Percentiles rank a stretch among this genome's conserved stretches.
These are phyloP conservation scores for Scenedesmus sp. DNA, from an alignment of 163 green algal species.

Conservation along the genomic window DNA sequence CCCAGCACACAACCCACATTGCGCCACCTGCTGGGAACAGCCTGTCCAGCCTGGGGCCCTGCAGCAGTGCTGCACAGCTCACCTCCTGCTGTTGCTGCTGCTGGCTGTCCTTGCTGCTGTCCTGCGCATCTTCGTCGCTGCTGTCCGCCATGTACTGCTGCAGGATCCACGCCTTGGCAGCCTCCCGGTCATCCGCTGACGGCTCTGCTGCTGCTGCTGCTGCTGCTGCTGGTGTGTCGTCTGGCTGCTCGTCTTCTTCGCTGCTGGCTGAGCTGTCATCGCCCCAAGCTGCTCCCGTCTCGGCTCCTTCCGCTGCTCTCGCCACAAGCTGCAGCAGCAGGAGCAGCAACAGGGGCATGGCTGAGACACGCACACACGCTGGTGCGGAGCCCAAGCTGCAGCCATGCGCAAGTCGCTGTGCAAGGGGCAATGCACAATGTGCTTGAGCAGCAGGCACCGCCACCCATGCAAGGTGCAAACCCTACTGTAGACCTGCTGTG, in stretches of 20 bases:
- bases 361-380: neutral
- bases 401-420: no score
- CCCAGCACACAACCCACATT: no score
- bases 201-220: neutral
- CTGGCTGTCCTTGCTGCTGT: conserved; percentile 10
- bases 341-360: neutral
- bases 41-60: no score
- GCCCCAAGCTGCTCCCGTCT: neutral
- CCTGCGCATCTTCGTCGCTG: conserved; percentile 48
- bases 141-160: conserved; percentile 71
- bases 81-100: conserved; percentile 31
- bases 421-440: no score
- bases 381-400: no score
- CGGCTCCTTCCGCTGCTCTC: neutral
- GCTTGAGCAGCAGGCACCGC: no score
- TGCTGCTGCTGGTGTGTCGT: conserved; percentile 19
- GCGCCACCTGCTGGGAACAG: no score
- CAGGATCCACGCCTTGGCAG: conserved; percentile 81
- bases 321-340: neutral
- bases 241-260: neutral
- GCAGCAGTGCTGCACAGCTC: neutral
- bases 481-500: no score
- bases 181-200: conserved; percentile 53
- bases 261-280: neutral
- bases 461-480: no score